A percentile compares a stretch with the other conserved stretches of the same genome.
phyloP scores from a whole-genome alignment of 768 basidiomycete species.

The Hortiboletus campestris region DNA sequence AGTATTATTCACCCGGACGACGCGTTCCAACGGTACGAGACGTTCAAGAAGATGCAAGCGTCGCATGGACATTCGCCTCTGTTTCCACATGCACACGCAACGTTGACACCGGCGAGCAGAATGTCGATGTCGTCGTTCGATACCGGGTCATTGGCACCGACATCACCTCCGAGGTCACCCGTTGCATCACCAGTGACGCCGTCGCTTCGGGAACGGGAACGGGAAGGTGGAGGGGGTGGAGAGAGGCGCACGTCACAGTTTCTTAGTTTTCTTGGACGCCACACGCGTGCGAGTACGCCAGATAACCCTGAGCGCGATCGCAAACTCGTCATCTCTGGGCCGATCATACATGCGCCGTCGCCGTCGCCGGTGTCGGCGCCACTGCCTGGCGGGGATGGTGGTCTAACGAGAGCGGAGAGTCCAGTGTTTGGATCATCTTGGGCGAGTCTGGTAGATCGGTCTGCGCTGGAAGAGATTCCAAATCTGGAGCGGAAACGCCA shows the following conservation, averaged over 20 bases:
- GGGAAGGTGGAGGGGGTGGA: constrained; percentile 23
- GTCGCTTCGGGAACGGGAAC: constrained; percentile 29
- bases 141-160: constrained; percentile 28
- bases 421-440: constrained; percentile 77
- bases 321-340: constrained; percentile 64
- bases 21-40: constrained; percentile 87
- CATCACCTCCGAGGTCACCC: constrained; percentile 44
- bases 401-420: constrained; percentile 44
- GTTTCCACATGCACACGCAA: background rate
- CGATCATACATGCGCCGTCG: constrained; percentile 44
- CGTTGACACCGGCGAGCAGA: constrained; percentile 36
- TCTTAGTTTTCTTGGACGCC: constrained; percentile 60
- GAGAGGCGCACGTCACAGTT: constrained; percentile 47
- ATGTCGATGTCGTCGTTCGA: constrained; percentile 66
- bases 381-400: background rate
- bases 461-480: constrained; percentile 79
- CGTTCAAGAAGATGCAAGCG: constrained; percentile 60
- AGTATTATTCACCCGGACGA: constrained; percentile 55
- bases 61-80: constrained; percentile 12
- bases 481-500: constrained; percentile 79
- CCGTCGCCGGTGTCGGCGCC: constrained; percentile 10
- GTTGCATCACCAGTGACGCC: constrained; percentile 30
- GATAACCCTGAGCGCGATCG: constrained; percentile 42
- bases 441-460: constrained; percentile 87
- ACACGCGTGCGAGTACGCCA: constrained; percentile 45